A percentile compares a stretch with the other conserved stretches of the same genome.
Evolutionary conservation across 352 stramenopile species (phyloP).

Genomic region (Pythium periplocum): DNA sequence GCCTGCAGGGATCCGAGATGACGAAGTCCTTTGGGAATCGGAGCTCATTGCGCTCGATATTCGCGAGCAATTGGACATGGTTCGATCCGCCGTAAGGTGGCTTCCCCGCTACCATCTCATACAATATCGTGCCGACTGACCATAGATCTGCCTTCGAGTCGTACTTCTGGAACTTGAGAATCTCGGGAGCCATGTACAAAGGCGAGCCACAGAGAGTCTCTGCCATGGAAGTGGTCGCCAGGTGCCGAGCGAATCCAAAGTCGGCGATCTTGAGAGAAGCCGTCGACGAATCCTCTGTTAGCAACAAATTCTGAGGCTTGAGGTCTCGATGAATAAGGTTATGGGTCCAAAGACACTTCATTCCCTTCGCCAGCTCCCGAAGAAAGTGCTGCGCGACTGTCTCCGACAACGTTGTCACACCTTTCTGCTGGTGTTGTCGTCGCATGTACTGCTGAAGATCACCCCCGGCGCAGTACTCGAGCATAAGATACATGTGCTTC

Average conservation of each 20-base stretch:
- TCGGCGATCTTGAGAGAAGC: slow-evolving; percentile 62
- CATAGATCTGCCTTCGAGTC: slow-evolving; percentile 96
- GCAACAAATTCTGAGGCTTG: slow-evolving; percentile 96
- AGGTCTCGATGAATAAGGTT: slow-evolving; percentile 88
- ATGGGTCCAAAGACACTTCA: slow-evolving; percentile 67
- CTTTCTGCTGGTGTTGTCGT: slow-evolving; percentile 30
- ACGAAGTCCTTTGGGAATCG: slow-evolving; percentile 78
- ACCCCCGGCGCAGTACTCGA: slow-evolving; percentile 95
- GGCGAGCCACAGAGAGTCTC: slow-evolving; percentile 95
- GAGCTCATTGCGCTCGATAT: slow-evolving; percentile 91
- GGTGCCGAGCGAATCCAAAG: slow-evolving; percentile 91
- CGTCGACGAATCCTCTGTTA: slow-evolving; percentile 58
- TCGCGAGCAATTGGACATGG: slow-evolving; percentile 92
- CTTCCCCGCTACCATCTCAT: slow-evolving; percentile 93
- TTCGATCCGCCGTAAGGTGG: slow-evolving; percentile 93
- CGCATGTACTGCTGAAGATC: slow-evolving; percentile 95
- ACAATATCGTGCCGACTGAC: slow-evolving; percentile 94
- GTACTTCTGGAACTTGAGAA: slow-evolving; percentile 94
- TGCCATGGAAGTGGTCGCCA: slow-evolving; percentile 88
- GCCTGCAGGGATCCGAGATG: slow-evolving; percentile 78
- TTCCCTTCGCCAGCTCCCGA: slow-evolving; percentile 54
- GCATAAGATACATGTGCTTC: slow-evolving; percentile 94
- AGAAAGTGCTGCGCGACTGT: slow-evolving; percentile 57
- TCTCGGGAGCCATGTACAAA: slow-evolving; percentile 98
- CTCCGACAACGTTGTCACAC: slow-evolving; percentile 19